phyloP scores from a whole-genome alignment of 139 green algal species.

The Chlamydomonas sp. region DNA sequence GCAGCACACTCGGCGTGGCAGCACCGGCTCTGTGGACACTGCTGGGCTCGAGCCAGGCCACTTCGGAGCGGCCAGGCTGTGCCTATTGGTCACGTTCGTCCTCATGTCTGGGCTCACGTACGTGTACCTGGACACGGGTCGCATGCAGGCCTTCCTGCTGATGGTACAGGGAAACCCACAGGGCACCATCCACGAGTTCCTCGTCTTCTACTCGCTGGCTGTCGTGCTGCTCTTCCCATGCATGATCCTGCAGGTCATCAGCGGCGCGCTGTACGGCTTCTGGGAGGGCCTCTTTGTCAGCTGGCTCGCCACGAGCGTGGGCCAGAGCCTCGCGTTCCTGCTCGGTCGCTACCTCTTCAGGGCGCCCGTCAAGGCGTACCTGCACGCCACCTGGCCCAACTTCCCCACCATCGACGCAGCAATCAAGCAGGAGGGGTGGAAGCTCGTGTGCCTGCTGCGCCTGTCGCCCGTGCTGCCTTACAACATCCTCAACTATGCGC shows the following conservation, averaged over 20 bases:
- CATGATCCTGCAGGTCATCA: constrained; percentile 41
- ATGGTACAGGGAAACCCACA: constrained; percentile 24
- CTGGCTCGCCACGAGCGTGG: constrained; percentile 36
- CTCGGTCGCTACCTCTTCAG: constrained; percentile 45
- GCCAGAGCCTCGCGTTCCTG: constrained; percentile 49
- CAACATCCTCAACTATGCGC: constrained; percentile 58
- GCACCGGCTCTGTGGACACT: no score
- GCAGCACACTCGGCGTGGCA: no score
- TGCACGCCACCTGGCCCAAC: constrained; percentile 18
- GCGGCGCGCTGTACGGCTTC: constrained; percentile 41
- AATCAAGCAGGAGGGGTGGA: constrained; percentile 46
- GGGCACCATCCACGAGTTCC: constrained; percentile 25
- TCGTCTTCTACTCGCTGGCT: constrained; percentile 24
- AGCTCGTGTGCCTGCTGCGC: constrained; percentile 52
- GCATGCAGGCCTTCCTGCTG: constrained; percentile 13
- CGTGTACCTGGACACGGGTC: constrained; percentile 10
- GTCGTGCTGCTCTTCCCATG: constrained; percentile 44
- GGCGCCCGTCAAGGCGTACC: constrained; percentile 26
- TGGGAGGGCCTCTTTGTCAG: constrained; percentile 32
- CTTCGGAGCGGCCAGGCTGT: constrained; percentile 10
- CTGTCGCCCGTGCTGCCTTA: constrained; percentile 52
- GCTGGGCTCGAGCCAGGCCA: no score
- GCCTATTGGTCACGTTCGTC: constrained; percentile 10
- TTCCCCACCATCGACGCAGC: constrained; percentile 30
- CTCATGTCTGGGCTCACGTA: constrained; percentile 1